Base-by-base conservation (phyloP, 176 grass and related monocot genomes). In the Aechmea fasciata region DNA sequence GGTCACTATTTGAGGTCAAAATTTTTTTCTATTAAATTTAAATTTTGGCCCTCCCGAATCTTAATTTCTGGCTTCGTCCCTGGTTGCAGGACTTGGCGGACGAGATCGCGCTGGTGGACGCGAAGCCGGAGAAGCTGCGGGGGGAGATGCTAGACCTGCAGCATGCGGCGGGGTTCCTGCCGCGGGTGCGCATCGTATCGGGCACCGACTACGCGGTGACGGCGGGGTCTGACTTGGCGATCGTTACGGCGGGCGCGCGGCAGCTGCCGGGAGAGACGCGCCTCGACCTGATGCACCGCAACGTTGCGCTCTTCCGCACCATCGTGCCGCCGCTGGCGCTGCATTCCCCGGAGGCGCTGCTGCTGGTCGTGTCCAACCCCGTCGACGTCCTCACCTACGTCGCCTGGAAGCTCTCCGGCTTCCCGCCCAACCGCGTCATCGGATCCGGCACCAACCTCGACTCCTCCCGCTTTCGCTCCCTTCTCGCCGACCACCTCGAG, bases 101-200 rank as follows among this genome's bases (percentile, higher is more conserved):
- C 78, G 93, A 97, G 85, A 89, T 97, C 72, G 89, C 93, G 11
- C 89, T 97, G 11, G 89, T 97, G 13, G 93, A 92, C 78, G 84
- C 86, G 12, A 19, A 80, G 24, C 76, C 93, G 0, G 83, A 90
- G 71, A 88, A 92, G 73, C 80, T 92, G 63, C 93, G 86, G 20
- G 93, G 93, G 0, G 93, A 97, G 88, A 91, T 87, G 93, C 89
- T 97, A 1, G 93, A 97, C 70, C 93, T 97, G 49, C 93, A 97
- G 82, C 93, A 97, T 71, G 86, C 88, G 13, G 92, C 92, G 13
- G 92, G 88, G 11, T 96, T 96, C 83, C 78, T 96, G 3, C 92
- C 92, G 1, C 88, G 85, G 41, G 79, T 80, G 22, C 86, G 85
- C 53, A 83, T 96, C 1, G 69, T 78, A 0, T 86, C 88, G 29